Percentiles rank a stretch among this genome's conserved stretches.
Evolutionary conservation across 345 rosid species (phyloP).

Genomic region (Aurinia saxatilis): DNA sequence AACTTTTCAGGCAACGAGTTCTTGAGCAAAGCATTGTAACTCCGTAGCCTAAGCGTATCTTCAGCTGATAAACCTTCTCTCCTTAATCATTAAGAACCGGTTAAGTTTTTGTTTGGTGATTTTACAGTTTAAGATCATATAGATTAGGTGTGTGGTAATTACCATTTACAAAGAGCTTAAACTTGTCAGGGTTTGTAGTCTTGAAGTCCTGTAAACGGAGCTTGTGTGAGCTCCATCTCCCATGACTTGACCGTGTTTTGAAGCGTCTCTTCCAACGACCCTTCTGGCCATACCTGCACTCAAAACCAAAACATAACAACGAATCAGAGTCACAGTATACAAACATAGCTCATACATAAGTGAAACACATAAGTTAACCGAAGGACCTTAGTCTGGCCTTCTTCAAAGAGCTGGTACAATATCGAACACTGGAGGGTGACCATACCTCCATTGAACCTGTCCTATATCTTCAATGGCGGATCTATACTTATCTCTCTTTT

Average conservation of each 20-base stretch:
- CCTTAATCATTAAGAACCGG: conserved; percentile 29
- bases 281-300: conserved; percentile 66
- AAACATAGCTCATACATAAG: neutral
- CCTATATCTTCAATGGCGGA: conserved; percentile 35
- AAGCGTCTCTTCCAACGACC: conserved; percentile 67
- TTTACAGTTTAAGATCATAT: neutral
- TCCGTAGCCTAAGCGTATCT: conserved; percentile 54
- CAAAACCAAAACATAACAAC: neutral
- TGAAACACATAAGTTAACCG: neutral
- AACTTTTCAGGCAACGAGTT: conserved; percentile 53
- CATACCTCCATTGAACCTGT: conserved; percentile 55
- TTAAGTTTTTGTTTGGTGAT: neutral
- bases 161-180: conserved; percentile 77
- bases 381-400: conserved; percentile 59
- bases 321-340: neutral
- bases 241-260: conserved; percentile 79
- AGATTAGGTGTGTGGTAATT: neutral
- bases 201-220: conserved; percentile 58
- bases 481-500: conserved; percentile 57
- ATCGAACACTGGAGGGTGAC: conserved; percentile 49
- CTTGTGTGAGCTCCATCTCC: conserved; percentile 90
- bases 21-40: conserved; percentile 62
- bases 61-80: conserved; percentile 65
- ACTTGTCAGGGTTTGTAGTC: conserved; percentile 61
- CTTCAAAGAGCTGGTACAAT: conserved; percentile 54